Evolutionary conservation across 345 rosid genomes (phyloP).

Genomic region (Streptanthus diversifolius): DNA sequence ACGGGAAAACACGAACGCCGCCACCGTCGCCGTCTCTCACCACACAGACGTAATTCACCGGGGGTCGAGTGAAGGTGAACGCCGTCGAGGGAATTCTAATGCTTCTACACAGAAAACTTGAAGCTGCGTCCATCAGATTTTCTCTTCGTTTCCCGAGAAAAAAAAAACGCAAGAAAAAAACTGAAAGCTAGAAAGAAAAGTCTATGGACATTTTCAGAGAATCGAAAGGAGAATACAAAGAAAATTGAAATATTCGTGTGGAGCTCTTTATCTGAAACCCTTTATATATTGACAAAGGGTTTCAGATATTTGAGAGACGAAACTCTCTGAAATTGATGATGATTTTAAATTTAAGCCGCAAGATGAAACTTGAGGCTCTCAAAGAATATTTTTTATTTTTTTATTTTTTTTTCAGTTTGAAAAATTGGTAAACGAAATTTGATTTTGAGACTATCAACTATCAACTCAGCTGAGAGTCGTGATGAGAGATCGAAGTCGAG

Average conservation of each 20-base stretch:
- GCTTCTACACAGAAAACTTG: slow-evolving; percentile 48
- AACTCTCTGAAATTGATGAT: neutral
- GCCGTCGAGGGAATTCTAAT: slow-evolving; percentile 38
- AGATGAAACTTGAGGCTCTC: slow-evolving; percentile 38
- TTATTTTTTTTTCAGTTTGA: neutral
- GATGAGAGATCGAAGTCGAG: slow-evolving; percentile 38
- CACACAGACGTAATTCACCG: slow-evolving; percentile 38
- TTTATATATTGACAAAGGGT: neutral
- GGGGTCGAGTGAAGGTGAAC: slow-evolving; percentile 31
- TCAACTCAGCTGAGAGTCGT: neutral
- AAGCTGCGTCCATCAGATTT: slow-evolving; percentile 43
- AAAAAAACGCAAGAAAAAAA: neutral
- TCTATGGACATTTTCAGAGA: slow-evolving; percentile 11
- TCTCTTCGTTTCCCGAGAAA: slow-evolving; percentile 1
- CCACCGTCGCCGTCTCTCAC: slow-evolving; percentile 21
- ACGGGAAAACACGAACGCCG: slow-evolving; percentile 17
- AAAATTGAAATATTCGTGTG: slow-evolving; percentile 1
- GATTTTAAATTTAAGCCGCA: slow-evolving; percentile 30
- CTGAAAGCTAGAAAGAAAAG: slow-evolving; percentile 8
- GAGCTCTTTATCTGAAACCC: neutral
- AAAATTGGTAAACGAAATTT: neutral
- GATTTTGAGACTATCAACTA: neutral
- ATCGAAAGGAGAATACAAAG: neutral
- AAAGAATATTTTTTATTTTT: neutral
- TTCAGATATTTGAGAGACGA: slow-evolving; percentile 22